Base-by-base conservation (phyloP, 441 rosid genomes). In the Gossypium lobatum region DNA sequence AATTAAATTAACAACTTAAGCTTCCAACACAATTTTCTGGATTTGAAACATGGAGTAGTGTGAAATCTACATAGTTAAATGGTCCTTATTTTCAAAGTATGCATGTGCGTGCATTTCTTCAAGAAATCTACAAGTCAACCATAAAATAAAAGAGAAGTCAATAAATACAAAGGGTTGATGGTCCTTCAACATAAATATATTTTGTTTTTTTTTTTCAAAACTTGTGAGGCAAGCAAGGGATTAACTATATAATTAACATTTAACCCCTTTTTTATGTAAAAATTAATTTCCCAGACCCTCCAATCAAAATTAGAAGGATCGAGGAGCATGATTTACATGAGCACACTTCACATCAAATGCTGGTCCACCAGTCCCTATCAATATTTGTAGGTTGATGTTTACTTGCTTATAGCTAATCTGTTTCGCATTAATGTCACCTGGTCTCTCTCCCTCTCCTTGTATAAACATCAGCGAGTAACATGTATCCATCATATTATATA, bases 391-490 rank as follows among this genome's bases (percentile, higher is more conserved):
- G 53, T 39, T 71, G 8, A 39, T 39, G 37, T 39, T 64, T 57
- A 39, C 34, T 58, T 57, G 74, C 73, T 57, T 26, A 50, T 50
- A 8, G 39, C 72, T 26, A 67, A 67, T 67, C 72, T 48, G 45
- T 50, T 64, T 68, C 14, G 45, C 72, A 54, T 70, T 70, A 54
- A 70, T 70, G 73, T 54, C 60, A 68, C 25, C 55, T 54, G 72
- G 11, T 50, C 25, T 16, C 28, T 9, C 58, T 3, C 71, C 17
- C 68, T 10, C 9, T 6, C 17, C 28, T n/a, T 23, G 45, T 25
- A 16, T 54, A 20, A 67, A 48, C 26, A 67, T 50, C 16, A 46
- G 3, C 20, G 1, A 48, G 14, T 21, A 3, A n/a, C 10, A 26
- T n/a, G n/a, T 23, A 21, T 3, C 20, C 13, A 50, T 23, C 63